A percentile compares a stretch with the other conserved stretches of the same genome.
Conservation (phyloP, 768 basidiomycete genomes). For the Serendipita sp. region DNA sequence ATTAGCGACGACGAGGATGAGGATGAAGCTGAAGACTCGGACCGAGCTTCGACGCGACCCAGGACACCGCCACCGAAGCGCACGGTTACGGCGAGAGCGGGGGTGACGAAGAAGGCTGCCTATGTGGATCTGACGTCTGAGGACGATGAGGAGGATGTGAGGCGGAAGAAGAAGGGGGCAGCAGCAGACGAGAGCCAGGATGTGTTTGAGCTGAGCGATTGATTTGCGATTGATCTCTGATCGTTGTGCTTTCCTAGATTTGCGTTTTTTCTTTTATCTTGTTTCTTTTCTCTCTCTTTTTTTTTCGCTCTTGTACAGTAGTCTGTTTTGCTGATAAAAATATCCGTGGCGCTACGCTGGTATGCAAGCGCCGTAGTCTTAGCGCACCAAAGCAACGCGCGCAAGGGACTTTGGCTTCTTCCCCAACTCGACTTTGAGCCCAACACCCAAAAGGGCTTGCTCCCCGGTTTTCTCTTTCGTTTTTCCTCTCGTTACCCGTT, state of each 20-base stretch:
- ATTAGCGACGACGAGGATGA: neutral
- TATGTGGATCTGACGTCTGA: constrained; percentile 1
- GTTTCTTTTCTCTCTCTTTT: neutral
- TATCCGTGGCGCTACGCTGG: no score
- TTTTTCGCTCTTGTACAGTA: neutral
- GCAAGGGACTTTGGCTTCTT: no score
- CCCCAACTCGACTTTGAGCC: no score
- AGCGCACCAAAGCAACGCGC: no score
- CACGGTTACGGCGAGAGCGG: neutral
- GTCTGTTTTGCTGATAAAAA: no score
- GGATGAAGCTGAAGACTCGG: neutral
- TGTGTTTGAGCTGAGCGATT: constrained; percentile 1
- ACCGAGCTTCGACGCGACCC: neutral
- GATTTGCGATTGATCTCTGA: neutral
- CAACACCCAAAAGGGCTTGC: no score
- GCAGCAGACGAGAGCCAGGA: neutral
- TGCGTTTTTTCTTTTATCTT: neutral
- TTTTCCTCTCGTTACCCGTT: neutral
- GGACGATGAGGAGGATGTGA: neutral
- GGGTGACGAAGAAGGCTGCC: neutral
- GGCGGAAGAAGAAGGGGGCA: neutral
- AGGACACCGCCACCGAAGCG: constrained; percentile 2
- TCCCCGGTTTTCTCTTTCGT: no score
- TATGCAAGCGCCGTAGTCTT: no score
- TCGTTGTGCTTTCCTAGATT: neutral